phyloP scores from a whole-genome alignment of 1,139 yeast genomes.

The Suhomyces panamericanus region DNA sequence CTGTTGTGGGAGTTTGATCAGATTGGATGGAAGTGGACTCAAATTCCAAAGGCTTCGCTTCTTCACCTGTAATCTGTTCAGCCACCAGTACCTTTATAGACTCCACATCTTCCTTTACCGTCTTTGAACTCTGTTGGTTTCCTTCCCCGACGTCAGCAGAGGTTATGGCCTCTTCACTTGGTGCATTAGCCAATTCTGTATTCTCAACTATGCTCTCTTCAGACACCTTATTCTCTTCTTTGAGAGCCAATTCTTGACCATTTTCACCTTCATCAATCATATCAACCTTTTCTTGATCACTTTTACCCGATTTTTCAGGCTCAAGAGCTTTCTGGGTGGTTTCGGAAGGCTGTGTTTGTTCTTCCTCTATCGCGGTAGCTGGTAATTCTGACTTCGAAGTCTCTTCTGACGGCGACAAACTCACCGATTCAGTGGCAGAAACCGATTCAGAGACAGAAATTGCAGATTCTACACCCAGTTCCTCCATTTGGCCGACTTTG shows the following conservation, averaged over 20 bases:
- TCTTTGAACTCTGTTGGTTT: no score
- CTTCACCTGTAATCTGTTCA: no score
- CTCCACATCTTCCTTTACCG: no score
- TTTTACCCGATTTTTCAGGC: not conserved
- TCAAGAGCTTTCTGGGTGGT: not conserved
- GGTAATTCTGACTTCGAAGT: not conserved
- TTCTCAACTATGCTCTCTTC: not conserved
- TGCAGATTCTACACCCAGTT: not conserved
- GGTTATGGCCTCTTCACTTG: no score
- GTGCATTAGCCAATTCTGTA: not conserved
- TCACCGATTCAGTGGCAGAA: not conserved
- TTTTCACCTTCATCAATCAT: not conserved
- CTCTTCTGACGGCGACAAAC: not conserved
- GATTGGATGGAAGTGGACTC: not conserved
- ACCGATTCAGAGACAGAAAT: not conserved
- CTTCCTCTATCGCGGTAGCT: not conserved
- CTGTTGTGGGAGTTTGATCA: not conserved
- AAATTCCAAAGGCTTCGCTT: not conserved
- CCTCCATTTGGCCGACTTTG: not conserved
- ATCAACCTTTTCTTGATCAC: no score
- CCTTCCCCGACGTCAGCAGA: no score
- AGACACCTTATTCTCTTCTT: not conserved
- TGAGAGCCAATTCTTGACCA: not conserved
- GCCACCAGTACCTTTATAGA: no score
- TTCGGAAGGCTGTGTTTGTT: not conserved